phyloP scores from a whole-genome alignment of 208 protist species.

The Leishmania martiniquensis region DNA sequence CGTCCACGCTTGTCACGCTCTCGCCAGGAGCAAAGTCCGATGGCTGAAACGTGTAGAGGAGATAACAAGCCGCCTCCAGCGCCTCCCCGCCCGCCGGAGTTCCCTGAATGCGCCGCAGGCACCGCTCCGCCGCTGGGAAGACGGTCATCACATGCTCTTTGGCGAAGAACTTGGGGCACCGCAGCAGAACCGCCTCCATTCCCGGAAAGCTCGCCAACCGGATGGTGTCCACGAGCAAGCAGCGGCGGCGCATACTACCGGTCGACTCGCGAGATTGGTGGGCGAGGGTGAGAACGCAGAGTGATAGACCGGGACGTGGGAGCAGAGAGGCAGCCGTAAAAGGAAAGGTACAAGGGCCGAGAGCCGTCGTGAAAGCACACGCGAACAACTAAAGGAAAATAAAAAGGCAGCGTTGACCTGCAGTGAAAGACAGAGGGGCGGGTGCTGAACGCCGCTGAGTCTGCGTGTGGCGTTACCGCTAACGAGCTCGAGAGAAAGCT shows the following conservation, averaged over 20 bases:
- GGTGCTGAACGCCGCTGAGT: background rate
- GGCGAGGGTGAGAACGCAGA: background rate
- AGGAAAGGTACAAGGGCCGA: too few relatives aligned
- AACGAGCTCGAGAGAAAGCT: background rate
- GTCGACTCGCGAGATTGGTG: background rate
- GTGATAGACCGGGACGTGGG: background rate
- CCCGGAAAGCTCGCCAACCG: slow-evolving; percentile 7
- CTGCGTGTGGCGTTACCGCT: background rate
- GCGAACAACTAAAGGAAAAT: too few relatives aligned
- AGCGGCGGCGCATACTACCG: slow-evolving; percentile 16
- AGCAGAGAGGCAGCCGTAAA: too few relatives aligned
- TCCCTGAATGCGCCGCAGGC: background rate
- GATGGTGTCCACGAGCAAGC: slow-evolving; percentile 15
- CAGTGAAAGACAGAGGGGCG: background rate
- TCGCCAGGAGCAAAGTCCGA: slow-evolving; percentile 17
- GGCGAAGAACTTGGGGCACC: slow-evolving; percentile 39
- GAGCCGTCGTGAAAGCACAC: too few relatives aligned
- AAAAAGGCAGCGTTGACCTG: too few relatives aligned
- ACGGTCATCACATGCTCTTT: slow-evolving; percentile 45
- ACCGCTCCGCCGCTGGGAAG: slow-evolving; percentile 32
- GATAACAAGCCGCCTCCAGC: slow-evolving; percentile 21
- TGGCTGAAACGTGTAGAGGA: slow-evolving; percentile 54
- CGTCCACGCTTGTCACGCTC: background rate
- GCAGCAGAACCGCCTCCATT: slow-evolving; percentile 44
- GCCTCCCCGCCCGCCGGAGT: background rate